Base-by-base conservation (phyloP, 108 stramenopile genomes). In the Ochromonas danica region DNA sequence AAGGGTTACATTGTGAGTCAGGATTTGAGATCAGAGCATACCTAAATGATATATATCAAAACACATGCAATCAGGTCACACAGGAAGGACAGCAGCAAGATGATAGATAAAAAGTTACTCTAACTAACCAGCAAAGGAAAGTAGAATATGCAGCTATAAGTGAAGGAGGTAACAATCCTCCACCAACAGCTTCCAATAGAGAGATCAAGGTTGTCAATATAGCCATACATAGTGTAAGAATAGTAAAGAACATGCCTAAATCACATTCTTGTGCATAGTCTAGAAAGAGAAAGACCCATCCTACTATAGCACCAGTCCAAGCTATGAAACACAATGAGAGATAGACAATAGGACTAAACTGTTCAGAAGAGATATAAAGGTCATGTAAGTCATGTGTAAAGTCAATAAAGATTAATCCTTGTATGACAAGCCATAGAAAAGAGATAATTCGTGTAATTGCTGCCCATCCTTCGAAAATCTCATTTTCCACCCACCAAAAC, bases 401-500 rank as follows among this genome's bases (percentile, higher is more conserved):
- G 25, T 75, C 72, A 3, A 75, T 30, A 6, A 75, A 41, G 6
- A 75, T 6, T 25, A 75, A 27, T 27, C n/a, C 72, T 41, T 75
- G 72, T 6, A 75, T 41, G 10, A 75, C 3, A 6, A 75, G 25
- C 40, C 40, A 75, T 28, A 75, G 6, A 41, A 75, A 75, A 30
- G 72, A 75, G 10, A 75, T 33, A 27, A 75, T 22, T 14, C 72
- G 43, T 41, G 72, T 22, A 75, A 75, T 14, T 60, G 6, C 45
- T 10, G 72, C 25, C 72, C 72, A 75, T 28, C 72, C 72, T 38
- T 6, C 6, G 51, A 75, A 75, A 41, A 75, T 35, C 6, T 17
- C 6, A 36, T 75, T 75, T 6, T 75, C 72, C 3, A 6, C 72
- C 72, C 72, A 75, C 72, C 72, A 75, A 75, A 75, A 60, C 3